Percentiles rank a stretch among this genome's conserved stretches.
These are phyloP conservation scores for Trichoderma semiorbis DNA, from an alignment of 2,329 filamentous ascomycete species.

Conservation along the genomic window DNA sequence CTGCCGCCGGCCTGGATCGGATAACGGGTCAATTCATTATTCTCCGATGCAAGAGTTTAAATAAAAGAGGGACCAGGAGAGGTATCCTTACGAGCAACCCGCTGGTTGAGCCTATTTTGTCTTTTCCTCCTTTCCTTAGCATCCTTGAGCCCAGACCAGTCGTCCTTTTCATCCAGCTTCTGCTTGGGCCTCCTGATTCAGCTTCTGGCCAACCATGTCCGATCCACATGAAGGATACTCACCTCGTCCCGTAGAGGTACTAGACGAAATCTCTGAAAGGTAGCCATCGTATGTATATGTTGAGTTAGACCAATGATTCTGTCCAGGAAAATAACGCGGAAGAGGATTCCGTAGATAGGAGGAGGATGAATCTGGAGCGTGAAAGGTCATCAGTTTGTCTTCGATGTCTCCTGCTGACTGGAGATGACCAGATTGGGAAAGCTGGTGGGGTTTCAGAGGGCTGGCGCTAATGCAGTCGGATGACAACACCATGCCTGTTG, in stretches of 20 bases:
- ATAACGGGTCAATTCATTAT: background rate
- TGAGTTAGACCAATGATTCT: background rate
- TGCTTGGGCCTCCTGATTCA: background rate
- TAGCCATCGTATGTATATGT: constrained; percentile 16
- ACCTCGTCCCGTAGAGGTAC: constrained; percentile 23
- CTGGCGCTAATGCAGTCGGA: constrained; percentile 7
- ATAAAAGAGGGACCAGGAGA: background rate
- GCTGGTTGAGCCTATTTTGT: constrained; percentile 24
- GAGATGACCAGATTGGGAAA: constrained; percentile 1
- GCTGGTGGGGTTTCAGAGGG: background rate
- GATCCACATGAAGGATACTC: background rate
- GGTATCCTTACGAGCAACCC: constrained; percentile 19
- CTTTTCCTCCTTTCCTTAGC: constrained; percentile 23
- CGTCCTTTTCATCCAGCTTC: constrained; percentile 18
- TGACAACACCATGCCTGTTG: background rate
- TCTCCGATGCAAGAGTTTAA: background rate
- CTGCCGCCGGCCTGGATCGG: constrained; percentile 20
- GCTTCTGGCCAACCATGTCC: background rate
- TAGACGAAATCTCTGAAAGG: constrained; percentile 23
- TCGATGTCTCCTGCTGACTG: constrained; percentile 11
- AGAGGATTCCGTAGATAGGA: background rate
- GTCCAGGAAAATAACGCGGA: background rate
- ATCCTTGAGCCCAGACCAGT: constrained; percentile 22
- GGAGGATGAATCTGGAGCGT: constrained; percentile 2
- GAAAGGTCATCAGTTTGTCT: background rate